Percentiles rank a stretch among this genome's conserved stretches.
Conservation (phyloP, 1,139 yeast genomes). For the Wickerhamiella infanticola region DNA sequence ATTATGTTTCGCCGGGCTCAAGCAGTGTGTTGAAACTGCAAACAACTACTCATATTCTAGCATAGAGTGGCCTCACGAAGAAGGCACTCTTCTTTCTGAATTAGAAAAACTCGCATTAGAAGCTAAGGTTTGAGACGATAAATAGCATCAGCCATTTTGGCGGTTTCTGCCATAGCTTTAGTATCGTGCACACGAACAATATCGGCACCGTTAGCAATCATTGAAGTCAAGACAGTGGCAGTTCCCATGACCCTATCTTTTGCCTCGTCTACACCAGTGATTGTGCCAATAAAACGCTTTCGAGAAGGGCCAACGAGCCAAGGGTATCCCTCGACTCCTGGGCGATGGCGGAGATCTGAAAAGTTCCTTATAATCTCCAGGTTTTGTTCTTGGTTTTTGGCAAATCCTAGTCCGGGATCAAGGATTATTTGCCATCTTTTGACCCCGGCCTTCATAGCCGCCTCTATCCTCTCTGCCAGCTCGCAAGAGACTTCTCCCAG, state of each 20-base stretch:
- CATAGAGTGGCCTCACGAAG: slow-evolving; percentile 20
- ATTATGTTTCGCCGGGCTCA: not conserved
- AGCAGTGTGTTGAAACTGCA: not conserved
- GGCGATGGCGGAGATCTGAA: slow-evolving; percentile 22
- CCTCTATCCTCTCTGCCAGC: slow-evolving; percentile 37
- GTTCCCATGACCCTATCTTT: slow-evolving; percentile 58
- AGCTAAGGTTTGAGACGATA: slow-evolving; percentile 26
- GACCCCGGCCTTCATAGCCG: slow-evolving; percentile 50
- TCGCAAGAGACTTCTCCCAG: slow-evolving; percentile 44
- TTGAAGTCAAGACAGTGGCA: slow-evolving; percentile 57
- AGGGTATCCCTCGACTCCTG: slow-evolving; percentile 33
- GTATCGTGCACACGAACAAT: slow-evolving; percentile 87
- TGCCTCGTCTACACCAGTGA: slow-evolving; percentile 36
- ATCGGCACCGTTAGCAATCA: slow-evolving; percentile 60
- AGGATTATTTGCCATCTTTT: slow-evolving; percentile 78
- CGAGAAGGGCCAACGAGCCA: slow-evolving; percentile 76
- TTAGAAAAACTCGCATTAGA: not conserved
- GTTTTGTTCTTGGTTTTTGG: slow-evolving; percentile 59
- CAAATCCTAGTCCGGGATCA: slow-evolving; percentile 95
- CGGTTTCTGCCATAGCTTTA: slow-evolving; percentile 45
- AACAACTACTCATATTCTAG: slow-evolving; percentile 8
- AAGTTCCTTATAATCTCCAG: slow-evolving; percentile 45
- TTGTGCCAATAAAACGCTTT: slow-evolving; percentile 66
- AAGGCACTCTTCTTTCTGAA: slow-evolving; percentile 14
- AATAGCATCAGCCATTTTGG: slow-evolving; percentile 61